Evolutionary conservation across 1,139 yeast genomes (phyloP).

Genomic region (Suhomyces choctaworum): DNA sequence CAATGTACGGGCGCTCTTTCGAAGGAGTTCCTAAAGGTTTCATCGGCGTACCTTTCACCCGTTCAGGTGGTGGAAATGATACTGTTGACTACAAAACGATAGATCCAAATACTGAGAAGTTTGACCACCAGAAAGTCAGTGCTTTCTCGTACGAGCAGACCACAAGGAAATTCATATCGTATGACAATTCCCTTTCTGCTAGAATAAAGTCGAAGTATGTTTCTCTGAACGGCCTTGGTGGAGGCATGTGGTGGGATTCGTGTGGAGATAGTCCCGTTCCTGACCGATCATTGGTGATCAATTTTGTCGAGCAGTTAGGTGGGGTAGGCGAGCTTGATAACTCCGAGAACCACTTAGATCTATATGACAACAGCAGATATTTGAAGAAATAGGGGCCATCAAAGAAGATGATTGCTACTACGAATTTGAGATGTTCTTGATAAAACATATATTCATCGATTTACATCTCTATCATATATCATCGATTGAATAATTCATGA

Average conservation of each 20-base stretch:
- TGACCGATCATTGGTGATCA: slow-evolving; percentile 38
- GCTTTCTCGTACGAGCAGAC: slow-evolving; percentile 55
- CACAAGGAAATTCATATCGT: slow-evolving; percentile 50
- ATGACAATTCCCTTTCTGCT: slow-evolving; percentile 63
- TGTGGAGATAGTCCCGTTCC: slow-evolving; percentile 56
- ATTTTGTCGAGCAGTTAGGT: slow-evolving; percentile 45
- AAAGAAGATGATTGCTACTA: not conserved
- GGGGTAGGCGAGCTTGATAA: slow-evolving; percentile 22
- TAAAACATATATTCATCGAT: slow-evolving; percentile 7
- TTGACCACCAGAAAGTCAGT: slow-evolving; percentile 55
- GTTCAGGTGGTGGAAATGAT: slow-evolving; percentile 43
- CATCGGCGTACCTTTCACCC: slow-evolving; percentile 45
- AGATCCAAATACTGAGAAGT: slow-evolving; percentile 48
- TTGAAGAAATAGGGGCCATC: slow-evolving; percentile 10
- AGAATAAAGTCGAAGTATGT: slow-evolving; percentile 63
- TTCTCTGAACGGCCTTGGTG: slow-evolving; percentile 53
- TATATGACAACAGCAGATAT: slow-evolving; percentile 21
- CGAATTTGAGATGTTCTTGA: not conserved
- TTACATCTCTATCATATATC: slow-evolving; percentile 8
- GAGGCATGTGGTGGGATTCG: slow-evolving; percentile 97
- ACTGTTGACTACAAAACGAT: slow-evolving; percentile 55
- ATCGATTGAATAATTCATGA: slow-evolving; percentile 4
- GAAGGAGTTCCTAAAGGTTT: slow-evolving; percentile 34
- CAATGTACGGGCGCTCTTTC: slow-evolving; percentile 80
- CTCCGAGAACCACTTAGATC: slow-evolving; percentile 17